A percentile compares a stretch with the other conserved stretches of the same genome.
phyloP scores from a whole-genome alignment of 1,284 basidiomycete species.

The Rhodotorula sp. region DNA sequence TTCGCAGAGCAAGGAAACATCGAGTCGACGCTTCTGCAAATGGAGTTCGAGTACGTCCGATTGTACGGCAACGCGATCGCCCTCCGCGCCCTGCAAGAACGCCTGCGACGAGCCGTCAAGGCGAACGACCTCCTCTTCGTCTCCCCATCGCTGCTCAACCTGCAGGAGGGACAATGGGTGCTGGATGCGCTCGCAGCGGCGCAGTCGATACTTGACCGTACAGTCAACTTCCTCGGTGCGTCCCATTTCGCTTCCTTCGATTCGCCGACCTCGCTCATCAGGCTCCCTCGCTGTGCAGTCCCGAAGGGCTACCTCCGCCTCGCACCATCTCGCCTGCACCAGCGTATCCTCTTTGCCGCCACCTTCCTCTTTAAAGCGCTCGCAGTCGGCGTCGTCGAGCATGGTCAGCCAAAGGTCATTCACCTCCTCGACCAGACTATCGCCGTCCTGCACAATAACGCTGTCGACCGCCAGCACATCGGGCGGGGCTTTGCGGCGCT shows the following conservation, averaged over 20 bases:
- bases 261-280: no score
- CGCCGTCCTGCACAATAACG: slow-evolving; percentile 25
- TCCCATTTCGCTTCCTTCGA: no score
- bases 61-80: slow-evolving; percentile 39
- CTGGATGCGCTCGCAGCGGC: slow-evolving; percentile 39
- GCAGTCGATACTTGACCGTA: slow-evolving; percentile 35
- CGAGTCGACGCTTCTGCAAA: slow-evolving; percentile 34
- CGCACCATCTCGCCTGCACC: slow-evolving; percentile 33
- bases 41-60: slow-evolving; percentile 36
- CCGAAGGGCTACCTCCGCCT: slow-evolving; percentile 35
- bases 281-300: not conserved
- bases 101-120: slow-evolving; percentile 34
- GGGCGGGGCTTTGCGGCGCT: slow-evolving; percentile 32
- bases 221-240: slow-evolving; percentile 27
- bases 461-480: slow-evolving; percentile 34
- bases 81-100: slow-evolving; percentile 34
- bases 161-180: slow-evolving; percentile 39
- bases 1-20: slow-evolving; percentile 31
- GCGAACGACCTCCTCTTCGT: slow-evolving; percentile 35
- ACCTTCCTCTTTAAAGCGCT: slow-evolving; percentile 39
- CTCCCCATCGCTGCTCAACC: slow-evolving; percentile 38
- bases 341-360: slow-evolving; percentile 35
- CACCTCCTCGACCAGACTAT: slow-evolving; percentile 33
- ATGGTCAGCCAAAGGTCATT: slow-evolving; percentile 32
- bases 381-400: slow-evolving; percentile 39